Base-by-base conservation (phyloP, 371 early-diverging fungal species). In the Mucor indicus region DNA sequence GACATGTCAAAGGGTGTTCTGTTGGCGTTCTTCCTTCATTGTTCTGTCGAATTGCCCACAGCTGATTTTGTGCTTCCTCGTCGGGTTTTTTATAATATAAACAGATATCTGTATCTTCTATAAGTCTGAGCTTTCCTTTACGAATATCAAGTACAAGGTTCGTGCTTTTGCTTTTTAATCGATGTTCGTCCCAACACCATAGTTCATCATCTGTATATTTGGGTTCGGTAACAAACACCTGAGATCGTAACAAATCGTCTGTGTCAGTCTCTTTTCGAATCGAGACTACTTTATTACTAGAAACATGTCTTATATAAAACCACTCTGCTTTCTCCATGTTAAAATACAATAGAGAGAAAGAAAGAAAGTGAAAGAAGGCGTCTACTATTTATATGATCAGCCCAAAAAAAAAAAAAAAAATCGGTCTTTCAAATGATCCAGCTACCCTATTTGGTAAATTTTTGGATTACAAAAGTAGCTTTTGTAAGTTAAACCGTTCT, bases 71-170 rank as follows among this genome's bases (percentile, higher is more conserved):
- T 21, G 69, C 62, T 19, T 60, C 57, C 19, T 55, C 62, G 1
- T 29, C 11, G 6, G 47, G 48, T 25, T 64, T 69, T 44, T 53
- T 50, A n/a, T 36, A 31, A 31, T 38, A 60, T 6, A 69, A 37
- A 30, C 70, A 69, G 16, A 69, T 62, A 16, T 69, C 70, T 1
- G 70, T 69, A 23, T 69, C 70, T 50, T 69, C 70, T 15, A 64
- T 59, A 25, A 69, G 35, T 20, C 65, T 53, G 12, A 69, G 42
- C 5, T 38, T 60, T 60, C 69, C 69, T 60, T 69, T 69, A 19
- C 65, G 69, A 23, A 69, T 64, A 41, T 69, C 69, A 1, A 69
- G 46, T 12, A 69, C 69, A 8, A 69, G 50, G 1, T 47, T 43
- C 6, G 60, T 62, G n/a, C 55, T 57, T 33, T 69, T 64, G 27